Evolutionary conservation across 164 flowering plant species (phyloP).

Genomic region (Vitis riparia): DNA sequence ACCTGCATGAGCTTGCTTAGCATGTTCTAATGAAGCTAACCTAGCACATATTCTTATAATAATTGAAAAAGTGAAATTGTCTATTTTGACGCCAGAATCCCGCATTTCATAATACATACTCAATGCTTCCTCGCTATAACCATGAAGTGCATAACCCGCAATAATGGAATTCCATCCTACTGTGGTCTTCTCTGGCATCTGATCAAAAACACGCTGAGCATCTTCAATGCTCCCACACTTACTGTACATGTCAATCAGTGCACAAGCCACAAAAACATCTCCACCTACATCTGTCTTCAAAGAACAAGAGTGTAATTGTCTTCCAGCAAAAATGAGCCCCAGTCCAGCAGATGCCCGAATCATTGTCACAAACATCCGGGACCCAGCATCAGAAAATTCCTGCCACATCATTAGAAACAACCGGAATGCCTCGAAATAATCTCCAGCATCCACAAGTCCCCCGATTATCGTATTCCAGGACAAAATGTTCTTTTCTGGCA

Average conservation of each 20-base stretch:
- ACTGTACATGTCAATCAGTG: conserved; percentile 65
- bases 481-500: conserved; percentile 52
- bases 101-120: conserved; percentile 56
- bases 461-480: conserved; percentile 53
- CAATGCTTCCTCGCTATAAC: conserved; percentile 61
- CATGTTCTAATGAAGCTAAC: conserved; percentile 51
- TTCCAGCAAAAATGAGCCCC: conserved; percentile 37
- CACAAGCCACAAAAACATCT: conserved; percentile 51
- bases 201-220: conserved; percentile 54
- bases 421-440: conserved; percentile 42
- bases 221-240: conserved; percentile 63
- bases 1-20: conserved; percentile 69
- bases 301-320: conserved; percentile 55
- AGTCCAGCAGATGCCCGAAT: conserved; percentile 50
- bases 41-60: conserved; percentile 54
- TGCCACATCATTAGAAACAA: conserved; percentile 51
- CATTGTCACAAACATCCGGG: conserved; percentile 41
- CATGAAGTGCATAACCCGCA: conserved; percentile 73
- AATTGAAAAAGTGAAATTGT: conserved; percentile 63
- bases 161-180: conserved; percentile 68
- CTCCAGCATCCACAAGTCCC: conserved; percentile 51
- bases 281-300: conserved; percentile 43
- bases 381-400: conserved; percentile 37
- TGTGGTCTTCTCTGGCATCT: conserved; percentile 61
- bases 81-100: conserved; percentile 53